These are phyloP conservation scores for Sphaerostilbella broomeana DNA, from an alignment of 2,329 filamentous ascomycete genomes.

Conservation along the genomic window DNA sequence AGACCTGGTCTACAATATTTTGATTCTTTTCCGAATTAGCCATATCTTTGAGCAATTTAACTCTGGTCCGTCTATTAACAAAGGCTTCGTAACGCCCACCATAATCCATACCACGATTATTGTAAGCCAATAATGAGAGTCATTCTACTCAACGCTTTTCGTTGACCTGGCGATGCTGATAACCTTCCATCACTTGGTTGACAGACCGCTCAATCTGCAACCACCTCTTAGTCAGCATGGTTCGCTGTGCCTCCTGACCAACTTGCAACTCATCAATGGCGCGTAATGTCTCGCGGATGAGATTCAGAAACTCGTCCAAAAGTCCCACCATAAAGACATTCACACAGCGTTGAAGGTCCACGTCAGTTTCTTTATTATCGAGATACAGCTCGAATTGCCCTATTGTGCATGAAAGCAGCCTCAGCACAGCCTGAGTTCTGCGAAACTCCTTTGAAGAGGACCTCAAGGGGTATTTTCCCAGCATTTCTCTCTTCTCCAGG, in stretches of 20 bases:
- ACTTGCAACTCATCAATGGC: neutral
- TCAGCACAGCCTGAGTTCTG: conserved; percentile 47
- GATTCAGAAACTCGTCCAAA: neutral
- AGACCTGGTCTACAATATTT: too few relatives aligned
- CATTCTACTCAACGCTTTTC: too few relatives aligned
- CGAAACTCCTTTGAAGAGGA: conserved; percentile 39
- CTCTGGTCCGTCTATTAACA: too few relatives aligned
- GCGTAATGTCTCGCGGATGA: conserved; percentile 1
- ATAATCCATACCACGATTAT: neutral
- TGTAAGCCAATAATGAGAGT: too few relatives aligned
- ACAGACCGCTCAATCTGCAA: conserved; percentile 1
- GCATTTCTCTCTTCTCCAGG: conserved; percentile 40
- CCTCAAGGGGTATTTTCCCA: conserved; percentile 48
- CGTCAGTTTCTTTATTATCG: conserved; percentile 29
- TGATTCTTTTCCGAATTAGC: too few relatives aligned
- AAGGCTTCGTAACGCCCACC: too few relatives aligned
- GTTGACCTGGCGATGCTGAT: too few relatives aligned
- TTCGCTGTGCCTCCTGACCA: neutral
- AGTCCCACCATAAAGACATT: neutral
- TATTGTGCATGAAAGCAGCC: conserved; percentile 29
- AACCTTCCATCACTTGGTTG: neutral
- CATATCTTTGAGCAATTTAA: too few relatives aligned
- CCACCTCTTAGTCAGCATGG: conserved; percentile 4
- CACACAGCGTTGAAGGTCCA: neutral
- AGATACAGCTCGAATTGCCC: conserved; percentile 33